These are phyloP conservation scores for Aspergillus haitiensis DNA, from an alignment of 495 filamentous ascomycete species.

Conservation along the genomic window DNA sequence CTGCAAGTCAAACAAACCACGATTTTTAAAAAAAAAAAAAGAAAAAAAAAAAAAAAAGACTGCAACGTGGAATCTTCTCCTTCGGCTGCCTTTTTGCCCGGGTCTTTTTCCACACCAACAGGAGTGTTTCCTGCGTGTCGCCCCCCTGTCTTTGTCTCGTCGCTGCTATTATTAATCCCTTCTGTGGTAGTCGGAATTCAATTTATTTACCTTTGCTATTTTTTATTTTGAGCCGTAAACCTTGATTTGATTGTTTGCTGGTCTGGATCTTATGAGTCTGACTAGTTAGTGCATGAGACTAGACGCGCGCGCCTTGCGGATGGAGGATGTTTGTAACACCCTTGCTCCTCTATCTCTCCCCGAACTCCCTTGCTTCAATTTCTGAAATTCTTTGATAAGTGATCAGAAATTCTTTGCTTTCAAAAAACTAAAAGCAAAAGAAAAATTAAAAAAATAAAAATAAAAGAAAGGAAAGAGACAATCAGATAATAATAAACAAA, in stretches of 20 bases:
- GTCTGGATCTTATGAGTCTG: neutral
- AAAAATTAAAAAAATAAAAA: neutral
- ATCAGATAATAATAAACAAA: neutral
- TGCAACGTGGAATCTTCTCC: conserved; percentile 27
- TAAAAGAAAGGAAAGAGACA: neutral
- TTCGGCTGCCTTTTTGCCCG: conserved; percentile 12
- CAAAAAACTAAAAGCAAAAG: no score
- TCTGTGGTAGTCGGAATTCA: conserved; percentile 20
- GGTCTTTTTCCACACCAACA: conserved; percentile 19
- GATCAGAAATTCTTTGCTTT: no score
- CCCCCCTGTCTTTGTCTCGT: conserved; percentile 23
- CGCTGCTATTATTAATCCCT: conserved; percentile 14
- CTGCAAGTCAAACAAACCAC: no score
- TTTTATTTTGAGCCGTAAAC: conserved; percentile 2
- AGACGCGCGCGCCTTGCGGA: conserved; percentile 10
- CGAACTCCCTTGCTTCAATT: neutral
- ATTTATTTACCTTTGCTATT: conserved; percentile 8
- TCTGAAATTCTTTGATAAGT: conserved; percentile 1
- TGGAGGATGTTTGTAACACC: conserved; percentile 2
- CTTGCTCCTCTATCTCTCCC: neutral
- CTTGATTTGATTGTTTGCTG: conserved; percentile 18
- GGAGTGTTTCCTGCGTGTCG: conserved; percentile 19
- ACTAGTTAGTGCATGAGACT: conserved; percentile 9
- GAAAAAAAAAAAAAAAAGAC: no score
- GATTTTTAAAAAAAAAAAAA: no score